Evolutionary conservation across 2,329 filamentous ascomycete genomes (phyloP).

Genomic region (Pestalotiopsis sp.): DNA sequence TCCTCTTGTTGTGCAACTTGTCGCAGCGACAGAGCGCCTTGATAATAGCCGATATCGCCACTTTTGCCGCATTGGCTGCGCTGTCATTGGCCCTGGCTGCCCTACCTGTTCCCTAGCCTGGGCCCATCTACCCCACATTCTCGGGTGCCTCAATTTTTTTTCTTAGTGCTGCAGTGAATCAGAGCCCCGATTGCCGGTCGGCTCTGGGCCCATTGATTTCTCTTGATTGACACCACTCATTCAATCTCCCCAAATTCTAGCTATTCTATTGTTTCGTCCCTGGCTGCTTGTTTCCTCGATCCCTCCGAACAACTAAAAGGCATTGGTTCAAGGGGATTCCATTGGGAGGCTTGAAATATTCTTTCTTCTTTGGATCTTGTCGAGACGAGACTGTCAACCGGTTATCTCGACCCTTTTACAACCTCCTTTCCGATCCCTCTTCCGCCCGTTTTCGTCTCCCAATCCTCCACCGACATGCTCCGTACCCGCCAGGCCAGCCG

Average conservation of each 20-base stretch:
- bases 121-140: slow-evolving; percentile 6
- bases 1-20: too few relatives aligned
- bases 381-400: neutral
- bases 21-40: neutral
- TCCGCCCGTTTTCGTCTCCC: slow-evolving; percentile 3
- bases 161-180: slow-evolving; percentile 1
- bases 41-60: slow-evolving; percentile 11
- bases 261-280: neutral
- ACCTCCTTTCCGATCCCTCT: neutral
- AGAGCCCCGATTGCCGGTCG: neutral
- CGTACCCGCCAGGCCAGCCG: slow-evolving; percentile 49
- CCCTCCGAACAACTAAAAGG: neutral
- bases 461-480: slow-evolving; percentile 47
- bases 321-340: neutral
- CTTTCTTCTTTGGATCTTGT: neutral
- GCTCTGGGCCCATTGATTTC: neutral
- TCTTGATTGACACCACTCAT: neutral
- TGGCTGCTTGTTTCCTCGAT: neutral
- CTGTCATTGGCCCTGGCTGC: slow-evolving; percentile 7
- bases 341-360: neutral
- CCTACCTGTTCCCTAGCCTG: slow-evolving; percentile 1
- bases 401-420: neutral
- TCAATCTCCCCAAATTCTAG: neutral
- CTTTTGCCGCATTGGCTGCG: slow-evolving; percentile 1
- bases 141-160: slow-evolving; percentile 11